Evolutionary conservation across 2,329 filamentous ascomycete genomes (phyloP).

Genomic region (Cercospora zeae-maydis): DNA sequence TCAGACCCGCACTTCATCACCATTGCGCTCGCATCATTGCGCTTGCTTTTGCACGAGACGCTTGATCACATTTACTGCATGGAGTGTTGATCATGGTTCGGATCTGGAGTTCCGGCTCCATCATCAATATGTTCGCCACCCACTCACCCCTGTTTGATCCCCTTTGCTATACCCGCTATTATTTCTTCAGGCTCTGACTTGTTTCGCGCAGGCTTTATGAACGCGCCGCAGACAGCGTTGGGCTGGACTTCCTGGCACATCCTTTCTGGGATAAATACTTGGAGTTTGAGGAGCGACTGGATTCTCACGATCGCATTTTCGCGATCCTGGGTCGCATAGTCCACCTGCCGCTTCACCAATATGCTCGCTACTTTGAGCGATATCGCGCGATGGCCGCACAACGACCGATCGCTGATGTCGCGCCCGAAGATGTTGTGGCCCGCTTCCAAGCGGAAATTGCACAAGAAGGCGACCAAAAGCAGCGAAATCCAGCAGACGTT

Average conservation of each 20-base stretch:
- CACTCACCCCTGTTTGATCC: slow-evolving; percentile 33
- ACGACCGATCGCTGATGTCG: slow-evolving; percentile 69
- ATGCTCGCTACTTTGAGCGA: slow-evolving; percentile 88
- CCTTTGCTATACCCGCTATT: slow-evolving; percentile 23
- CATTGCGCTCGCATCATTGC: slow-evolving; percentile 15
- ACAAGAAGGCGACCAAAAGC: slow-evolving; percentile 57
- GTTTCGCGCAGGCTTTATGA: slow-evolving; percentile 72
- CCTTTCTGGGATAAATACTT: slow-evolving; percentile 99
- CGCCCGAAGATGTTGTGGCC: slow-evolving; percentile 63
- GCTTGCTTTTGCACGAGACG: slow-evolving; percentile 16
- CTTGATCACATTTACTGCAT: slow-evolving; percentile 14
- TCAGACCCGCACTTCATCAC: slow-evolving; percentile 26
- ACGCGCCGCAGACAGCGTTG: slow-evolving; percentile 77
- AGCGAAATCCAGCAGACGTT: slow-evolving; percentile 71
- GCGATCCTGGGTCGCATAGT: slow-evolving; percentile 78
- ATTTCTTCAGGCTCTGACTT: slow-evolving; percentile 39
- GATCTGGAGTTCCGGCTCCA: slow-evolving; percentile 16
- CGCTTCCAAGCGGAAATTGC: slow-evolving; percentile 71
- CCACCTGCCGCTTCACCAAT: slow-evolving; percentile 91
- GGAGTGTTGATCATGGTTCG: slow-evolving; percentile 13
- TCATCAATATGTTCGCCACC: slow-evolving; percentile 34
- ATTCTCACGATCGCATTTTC: slow-evolving; percentile 80
- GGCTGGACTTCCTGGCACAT: slow-evolving; percentile 88
- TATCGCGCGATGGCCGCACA: slow-evolving; percentile 74
- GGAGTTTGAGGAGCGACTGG: slow-evolving; percentile 89